Evolutionary conservation across 805 yeast species (phyloP), one percentile per base, ranked within the genome.

Genomic region (Myxozyma melibiosi): DNA sequence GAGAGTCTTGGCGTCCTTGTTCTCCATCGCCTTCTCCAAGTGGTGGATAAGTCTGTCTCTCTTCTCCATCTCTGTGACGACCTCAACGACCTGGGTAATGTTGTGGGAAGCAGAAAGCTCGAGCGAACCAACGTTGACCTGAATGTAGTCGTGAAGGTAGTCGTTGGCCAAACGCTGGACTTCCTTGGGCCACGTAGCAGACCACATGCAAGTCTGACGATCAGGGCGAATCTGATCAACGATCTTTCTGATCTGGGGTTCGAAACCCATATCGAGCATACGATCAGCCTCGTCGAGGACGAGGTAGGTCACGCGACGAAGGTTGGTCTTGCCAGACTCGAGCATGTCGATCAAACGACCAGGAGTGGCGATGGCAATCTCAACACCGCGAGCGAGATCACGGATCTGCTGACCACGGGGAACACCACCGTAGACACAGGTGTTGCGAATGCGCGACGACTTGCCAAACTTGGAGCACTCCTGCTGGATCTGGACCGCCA

Each of bases 231-330:
- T 94, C 81, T 92, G 98, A 41, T 63, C 66, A 66, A 94, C 92
- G 75, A 94, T 94, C 78, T 92, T 92, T 82, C 99, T 86, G 76
- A 94, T 94, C 82, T 92, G 98, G 67, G 98, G 98, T 81, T 94
- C 99, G 75, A 94, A 94, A 75, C 99, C 99, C 99, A 94, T 94
- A 80, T 94, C 99, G 78, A 94, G 84, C 99, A 94, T 94, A 82
- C 99, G 88, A 78, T 94, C 99, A 70, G 99, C 99, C 83, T 94
- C 99, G 76, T 94, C 99, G 70, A 94, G 82, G 62, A 94, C 98
- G 73, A 94, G 82, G 77, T 94, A 94, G 52, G 98, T 94, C 63
- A 94, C 97, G 80, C 98, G 88, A 74, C 88, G 85, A 70, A 94
- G 81, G 78, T 92, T 94, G 58, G 98, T 94, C 79, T 88, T 91